Percentiles rank a stretch among this genome's conserved stretches.
Conservation (phyloP, 257 asterid species). For the Solanum lycopersicoides region DNA sequence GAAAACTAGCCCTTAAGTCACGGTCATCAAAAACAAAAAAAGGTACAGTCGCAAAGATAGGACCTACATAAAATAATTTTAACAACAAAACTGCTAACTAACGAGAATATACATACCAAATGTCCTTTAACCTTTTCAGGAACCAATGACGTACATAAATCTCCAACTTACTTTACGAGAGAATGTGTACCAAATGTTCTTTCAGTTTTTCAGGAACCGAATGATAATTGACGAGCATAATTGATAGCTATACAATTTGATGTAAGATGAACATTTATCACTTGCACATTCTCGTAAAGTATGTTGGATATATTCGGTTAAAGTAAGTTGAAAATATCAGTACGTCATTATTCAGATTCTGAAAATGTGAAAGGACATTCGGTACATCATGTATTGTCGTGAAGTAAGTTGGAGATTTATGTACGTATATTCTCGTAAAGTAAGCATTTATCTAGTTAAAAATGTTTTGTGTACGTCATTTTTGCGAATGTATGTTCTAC, state of each 20-base stretch:
- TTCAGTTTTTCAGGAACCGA: not conserved
- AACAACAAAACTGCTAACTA: not conserved
- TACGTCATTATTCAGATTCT: not conserved
- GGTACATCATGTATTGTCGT: not conserved
- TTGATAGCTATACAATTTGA: not conserved
- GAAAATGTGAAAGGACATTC: not conserved
- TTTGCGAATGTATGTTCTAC: not conserved
- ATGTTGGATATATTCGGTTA: too few relatives aligned
- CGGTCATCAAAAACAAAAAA: too few relatives aligned
- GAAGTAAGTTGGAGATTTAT: not conserved
- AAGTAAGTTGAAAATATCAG: not conserved
- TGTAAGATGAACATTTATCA: not conserved
- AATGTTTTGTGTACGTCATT: not conserved
- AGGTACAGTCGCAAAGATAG: not conserved
- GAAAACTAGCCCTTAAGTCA: not conserved
- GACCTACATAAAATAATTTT: not conserved
- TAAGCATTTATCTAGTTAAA: not conserved
- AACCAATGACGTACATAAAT: not conserved
- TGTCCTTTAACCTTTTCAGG: not conserved
- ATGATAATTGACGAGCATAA: not conserved
- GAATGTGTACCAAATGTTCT: not conserved
- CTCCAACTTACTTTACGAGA: not conserved
- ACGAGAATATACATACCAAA: not conserved
- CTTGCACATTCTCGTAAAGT: not conserved
- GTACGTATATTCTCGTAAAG: too few relatives aligned